Evolutionary conservation across 2,329 filamentous ascomycete genomes (phyloP).

Genomic region (Ambrosiella xylebori): DNA sequence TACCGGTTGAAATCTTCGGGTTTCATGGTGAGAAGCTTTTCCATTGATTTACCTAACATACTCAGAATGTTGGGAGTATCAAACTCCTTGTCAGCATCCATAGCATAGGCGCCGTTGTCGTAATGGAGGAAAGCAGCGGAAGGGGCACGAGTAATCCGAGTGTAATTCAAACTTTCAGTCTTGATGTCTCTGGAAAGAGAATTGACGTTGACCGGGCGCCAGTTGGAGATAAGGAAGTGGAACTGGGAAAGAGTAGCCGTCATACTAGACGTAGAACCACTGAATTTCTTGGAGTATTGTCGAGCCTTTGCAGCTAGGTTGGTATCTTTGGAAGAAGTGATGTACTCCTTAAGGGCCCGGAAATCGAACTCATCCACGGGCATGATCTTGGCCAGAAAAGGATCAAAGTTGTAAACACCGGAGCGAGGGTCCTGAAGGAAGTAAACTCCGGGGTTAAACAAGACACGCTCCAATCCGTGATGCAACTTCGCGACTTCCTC

Average conservation of each 20-base stretch:
- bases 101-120: conserved; percentile 75
- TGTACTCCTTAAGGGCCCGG: conserved; percentile 64
- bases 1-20: conserved; percentile 77
- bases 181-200: conserved; percentile 52
- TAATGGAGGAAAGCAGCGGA: conserved; percentile 67
- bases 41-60: conserved; percentile 89
- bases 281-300: conserved; percentile 57
- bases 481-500: conserved; percentile 40
- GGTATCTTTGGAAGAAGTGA: conserved; percentile 76
- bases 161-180: conserved; percentile 48
- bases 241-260: conserved; percentile 76
- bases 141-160: conserved; percentile 53
- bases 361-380: conserved; percentile 87
- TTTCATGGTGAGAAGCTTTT: conserved; percentile 76
- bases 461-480: conserved; percentile 68
- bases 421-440: conserved; percentile 77
- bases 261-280: conserved; percentile 95
- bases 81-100: conserved; percentile 88
- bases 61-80: conserved; percentile 73
- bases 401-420: conserved; percentile 89
- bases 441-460: conserved; percentile 92
- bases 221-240: conserved; percentile 75
- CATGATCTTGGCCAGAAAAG: conserved; percentile 86
- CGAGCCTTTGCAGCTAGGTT: conserved; percentile 52
- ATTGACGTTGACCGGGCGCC: conserved; percentile 52